A percentile compares a stretch with the other conserved stretches of the same genome.
Conservation (phyloP, 225 moss, liverwort and hornwort species). For the Physcomitrellopsis africana region DNA sequence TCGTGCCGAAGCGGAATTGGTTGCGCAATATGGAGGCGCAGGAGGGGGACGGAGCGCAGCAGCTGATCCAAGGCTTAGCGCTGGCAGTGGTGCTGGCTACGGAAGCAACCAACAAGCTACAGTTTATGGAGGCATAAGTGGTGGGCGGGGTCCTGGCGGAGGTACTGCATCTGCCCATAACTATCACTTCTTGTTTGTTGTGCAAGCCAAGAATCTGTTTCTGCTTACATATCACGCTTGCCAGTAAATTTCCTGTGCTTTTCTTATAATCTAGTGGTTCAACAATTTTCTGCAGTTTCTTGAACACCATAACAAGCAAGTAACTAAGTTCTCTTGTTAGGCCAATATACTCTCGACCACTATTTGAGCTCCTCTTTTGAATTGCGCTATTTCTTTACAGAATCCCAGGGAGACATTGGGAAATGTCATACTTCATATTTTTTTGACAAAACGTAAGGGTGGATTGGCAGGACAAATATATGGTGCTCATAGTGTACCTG, state of each 20-base stretch:
- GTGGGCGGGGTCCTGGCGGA: slow-evolving; percentile 73
- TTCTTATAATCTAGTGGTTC: not conserved
- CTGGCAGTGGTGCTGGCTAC: slow-evolving; percentile 65
- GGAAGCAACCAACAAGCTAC: slow-evolving; percentile 80
- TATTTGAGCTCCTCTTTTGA: slow-evolving; percentile 3
- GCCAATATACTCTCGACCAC: not conserved
- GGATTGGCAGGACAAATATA: slow-evolving; percentile 73
- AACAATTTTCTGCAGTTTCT: slow-evolving; percentile 1
- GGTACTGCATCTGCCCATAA: slow-evolving; percentile 35
- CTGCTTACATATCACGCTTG: not conserved
- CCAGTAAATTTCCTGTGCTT: not conserved
- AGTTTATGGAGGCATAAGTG: slow-evolving; percentile 84
- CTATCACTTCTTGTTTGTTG: slow-evolving; percentile 15
- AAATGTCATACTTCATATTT: slow-evolving; percentile 1
- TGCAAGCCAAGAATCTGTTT: slow-evolving; percentile 14
- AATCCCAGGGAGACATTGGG: not conserved
- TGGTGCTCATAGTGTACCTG: slow-evolving; percentile 72
- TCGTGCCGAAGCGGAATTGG: slow-evolving; percentile 91
- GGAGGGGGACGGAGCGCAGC: slow-evolving; percentile 75
- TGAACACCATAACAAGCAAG: slow-evolving; percentile 1
- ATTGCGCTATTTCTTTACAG: not conserved
- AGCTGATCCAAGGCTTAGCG: slow-evolving; percentile 27
- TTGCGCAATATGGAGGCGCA: slow-evolving; percentile 94
- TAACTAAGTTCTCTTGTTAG: not conserved
- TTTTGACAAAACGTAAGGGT: slow-evolving; percentile 11